Base-by-base conservation (phyloP, 2,329 filamentous ascomycete genomes). In the Herpotrichia juniperi region DNA sequence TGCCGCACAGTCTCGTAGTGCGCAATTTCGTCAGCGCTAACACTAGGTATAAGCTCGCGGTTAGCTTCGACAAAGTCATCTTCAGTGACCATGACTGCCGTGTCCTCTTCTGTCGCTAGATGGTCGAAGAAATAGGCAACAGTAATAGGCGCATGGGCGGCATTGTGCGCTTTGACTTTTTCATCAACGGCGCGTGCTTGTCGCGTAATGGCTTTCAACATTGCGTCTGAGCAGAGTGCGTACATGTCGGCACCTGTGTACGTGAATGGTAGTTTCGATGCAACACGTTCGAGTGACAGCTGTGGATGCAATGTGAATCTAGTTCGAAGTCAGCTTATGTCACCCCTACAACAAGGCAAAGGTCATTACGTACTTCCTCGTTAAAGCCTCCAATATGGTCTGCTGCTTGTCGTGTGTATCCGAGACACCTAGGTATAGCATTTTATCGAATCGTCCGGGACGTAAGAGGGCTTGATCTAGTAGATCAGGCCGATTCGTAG, bases 221-320 rank as follows among this genome's bases (percentile, higher is more conserved):
- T 99, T 46, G 94, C 92, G 73, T 99, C 94, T 37, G 92, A 96
- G 78, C 93, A 97, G 17, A 99, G 83, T 1, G 94, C 94, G 75
- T 99, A 99, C 69, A 99, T 88, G 76, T 99, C 94, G 57, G 94
- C 94, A 67, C 94, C 94, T 0, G 94, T 99, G 77, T 97, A 99
- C 2, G 93, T 97, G 71, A 97, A 94, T 0, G 94, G 94, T 3
- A 99, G 83, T 10, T 81, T 81, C 46, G 89, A 82, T 3, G 93
- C 89, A 42, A 99, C 86, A 7, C 84, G 78, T 22, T 82, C 73
- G 10, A 99, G 84, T 10, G 91, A 94, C 42, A 97, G 81, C 1
- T 86, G 81, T 0, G 91, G 90, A 58, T 91, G 82, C 46, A 97
- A 85, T 2, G 88, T 89, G 76, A 99, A 99, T 76, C 90, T 93